Percentiles rank a stretch among this genome's conserved stretches.
Evolutionary conservation across 2,329 filamentous ascomycete species (phyloP).

Genomic region (Alternaria rosae): DNA sequence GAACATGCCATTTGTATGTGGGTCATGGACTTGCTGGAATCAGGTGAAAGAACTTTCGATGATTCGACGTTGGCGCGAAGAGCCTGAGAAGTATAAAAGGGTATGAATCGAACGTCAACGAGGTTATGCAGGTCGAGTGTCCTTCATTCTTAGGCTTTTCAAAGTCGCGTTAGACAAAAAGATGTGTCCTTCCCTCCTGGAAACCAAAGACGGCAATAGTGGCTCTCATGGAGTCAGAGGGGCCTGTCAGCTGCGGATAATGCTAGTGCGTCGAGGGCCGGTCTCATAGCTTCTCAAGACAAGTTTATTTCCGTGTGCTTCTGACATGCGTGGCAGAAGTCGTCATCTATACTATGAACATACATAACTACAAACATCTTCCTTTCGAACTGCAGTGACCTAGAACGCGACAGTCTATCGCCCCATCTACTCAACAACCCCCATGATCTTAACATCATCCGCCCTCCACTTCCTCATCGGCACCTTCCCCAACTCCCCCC

Average conservation of each 20-base stretch:
- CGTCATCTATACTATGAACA: background rate
- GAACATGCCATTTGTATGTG: too few relatives aligned
- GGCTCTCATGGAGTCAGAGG: background rate
- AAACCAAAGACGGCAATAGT: background rate
- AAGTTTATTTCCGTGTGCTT: too few relatives aligned
- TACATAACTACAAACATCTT: rapidly evolving
- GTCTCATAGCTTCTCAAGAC: background rate
- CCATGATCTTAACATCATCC: background rate
- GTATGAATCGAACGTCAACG: background rate
- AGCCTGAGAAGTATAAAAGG: background rate
- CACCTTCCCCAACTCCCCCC: background rate
- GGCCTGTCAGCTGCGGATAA: background rate
- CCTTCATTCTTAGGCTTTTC: background rate
- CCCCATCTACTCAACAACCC: background rate
- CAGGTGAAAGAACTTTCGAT: too few relatives aligned
- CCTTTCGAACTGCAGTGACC: background rate
- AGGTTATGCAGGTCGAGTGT: too few relatives aligned
- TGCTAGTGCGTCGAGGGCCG: background rate
- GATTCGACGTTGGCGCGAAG: background rate
- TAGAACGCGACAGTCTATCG: background rate
- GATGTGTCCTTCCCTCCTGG: background rate
- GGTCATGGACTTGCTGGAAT: too few relatives aligned
- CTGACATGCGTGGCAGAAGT: background rate
- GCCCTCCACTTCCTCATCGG: background rate
- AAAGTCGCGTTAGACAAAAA: too few relatives aligned